Base-by-base conservation (phyloP, 352 stramenopile species). In the Phytophthora uliginosa region DNA sequence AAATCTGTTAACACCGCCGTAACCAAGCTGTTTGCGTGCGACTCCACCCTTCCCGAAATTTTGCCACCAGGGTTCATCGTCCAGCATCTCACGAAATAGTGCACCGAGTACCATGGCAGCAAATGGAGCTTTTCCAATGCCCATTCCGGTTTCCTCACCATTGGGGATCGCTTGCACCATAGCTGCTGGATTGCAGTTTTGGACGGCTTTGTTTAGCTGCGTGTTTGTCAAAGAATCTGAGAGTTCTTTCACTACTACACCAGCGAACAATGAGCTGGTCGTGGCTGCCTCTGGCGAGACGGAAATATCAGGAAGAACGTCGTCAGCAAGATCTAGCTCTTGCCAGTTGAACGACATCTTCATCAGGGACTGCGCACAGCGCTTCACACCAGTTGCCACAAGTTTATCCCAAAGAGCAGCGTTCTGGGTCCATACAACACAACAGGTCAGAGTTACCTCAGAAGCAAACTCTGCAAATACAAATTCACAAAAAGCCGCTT, bases 321-420 rank as follows among this genome's bases (percentile, higher is more conserved):
- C 84, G 36, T 91, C 85, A 0, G 77, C 78, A 36, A 93, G 47
- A 56, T 95, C 87, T 24, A 95, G 42, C 47, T 88, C 77, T 54
- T 84, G 71, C 87, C 84, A 95, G 9, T 56, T 73, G 55, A 95
- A 86, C 5, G 83, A 90, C 85, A 92, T 90, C 22, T 86, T 86
- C 66, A 95, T 70, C 10, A 93, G 59, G 2, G 87, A 89, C 47
- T 93, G 84, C 0, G 84, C 84, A 22, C 73, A 88, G 59, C 85
- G 82, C 48, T 92, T 85, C 51, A 90, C 79, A 2, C 78, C 84
- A 12, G 86, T 56, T 7, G 74, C 64, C 2, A 92, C 74, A 3
- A 92, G 57, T 20, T 80, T 77, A 26, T 82, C 73, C 87, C 84
- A 92, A 6, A 89, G 54, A 63, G 59, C 69, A 20, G 78, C 68